Percentiles rank a stretch among this genome's conserved stretches.
These are phyloP conservation scores for Lumnitzera racemosa DNA, from an alignment of 345 rosid genomes.

Conservation along the genomic window DNA sequence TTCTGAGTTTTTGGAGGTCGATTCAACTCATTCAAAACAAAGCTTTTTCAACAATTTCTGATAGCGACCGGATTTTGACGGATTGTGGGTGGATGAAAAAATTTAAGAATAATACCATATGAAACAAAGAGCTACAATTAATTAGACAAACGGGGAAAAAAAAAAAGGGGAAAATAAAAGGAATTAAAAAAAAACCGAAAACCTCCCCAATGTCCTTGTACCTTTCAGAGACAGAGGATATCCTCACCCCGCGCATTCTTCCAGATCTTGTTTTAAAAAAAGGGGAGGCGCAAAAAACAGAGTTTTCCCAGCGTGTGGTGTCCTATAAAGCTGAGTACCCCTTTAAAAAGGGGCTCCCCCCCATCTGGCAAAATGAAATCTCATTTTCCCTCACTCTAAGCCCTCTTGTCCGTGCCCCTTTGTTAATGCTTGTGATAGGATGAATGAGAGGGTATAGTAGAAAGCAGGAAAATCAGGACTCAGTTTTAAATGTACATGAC, in stretches of 20 bases:
- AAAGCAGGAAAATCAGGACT: constrained; percentile 98
- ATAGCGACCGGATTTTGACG: constrained; percentile 91
- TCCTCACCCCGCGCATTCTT: constrained; percentile 92
- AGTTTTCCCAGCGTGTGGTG: constrained; percentile 92
- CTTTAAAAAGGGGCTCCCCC: constrained; percentile 76
- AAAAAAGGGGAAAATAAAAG: constrained; percentile 5
- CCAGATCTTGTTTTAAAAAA: constrained; percentile 98
- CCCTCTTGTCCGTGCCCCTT: constrained; percentile 82
- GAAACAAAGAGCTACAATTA: constrained; percentile 3
- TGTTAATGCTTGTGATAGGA: constrained; percentile 80
- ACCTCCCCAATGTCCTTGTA: constrained; percentile 96
- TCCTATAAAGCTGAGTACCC: constrained; percentile 86
- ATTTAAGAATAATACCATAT: constrained; percentile 5
- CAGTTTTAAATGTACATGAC: constrained; percentile 95
- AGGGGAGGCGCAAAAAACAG: constrained; percentile 93
- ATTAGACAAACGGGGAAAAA: not conserved
- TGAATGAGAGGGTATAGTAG: constrained; percentile 94
- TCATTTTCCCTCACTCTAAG: constrained; percentile 74
- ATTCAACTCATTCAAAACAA: constrained; percentile 93
- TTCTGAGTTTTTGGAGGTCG: constrained; percentile 99
- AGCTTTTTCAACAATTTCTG: constrained; percentile 93
- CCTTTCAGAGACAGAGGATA: constrained; percentile 99
- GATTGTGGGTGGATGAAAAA: constrained; percentile 83
- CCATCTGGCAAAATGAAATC: constrained; percentile 80
- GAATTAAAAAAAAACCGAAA: not conserved